Evolutionary conservation across 1,284 basidiomycete genomes (phyloP).

Genomic region (Microbotryomycetes sp.): DNA sequence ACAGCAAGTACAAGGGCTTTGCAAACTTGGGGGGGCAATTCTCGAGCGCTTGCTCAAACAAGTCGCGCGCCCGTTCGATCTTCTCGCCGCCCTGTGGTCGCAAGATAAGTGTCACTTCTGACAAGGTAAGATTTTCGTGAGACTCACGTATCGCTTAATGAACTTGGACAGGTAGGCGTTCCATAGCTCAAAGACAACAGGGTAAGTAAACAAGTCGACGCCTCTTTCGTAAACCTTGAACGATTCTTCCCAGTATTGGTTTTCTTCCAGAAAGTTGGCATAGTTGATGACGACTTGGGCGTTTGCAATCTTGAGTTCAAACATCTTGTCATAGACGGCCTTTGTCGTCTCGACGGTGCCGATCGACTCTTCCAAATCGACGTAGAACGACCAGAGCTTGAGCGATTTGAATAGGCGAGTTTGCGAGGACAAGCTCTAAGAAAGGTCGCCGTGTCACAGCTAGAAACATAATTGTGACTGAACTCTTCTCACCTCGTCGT

Average conservation of each 20-base stretch:
- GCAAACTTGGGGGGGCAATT: conserved; percentile 91
- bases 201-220: conserved; percentile 95
- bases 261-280: conserved; percentile 92
- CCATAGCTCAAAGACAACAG: conserved; percentile 98
- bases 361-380: conserved; percentile 93
- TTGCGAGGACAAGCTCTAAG: conserved; percentile 74
- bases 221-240: conserved; percentile 99
- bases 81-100: conserved; percentile 70
- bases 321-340: conserved; percentile 89
- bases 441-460: conserved; percentile 4
- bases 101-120: neutral
- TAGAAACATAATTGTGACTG: neutral
- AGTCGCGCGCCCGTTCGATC: conserved; percentile 86
- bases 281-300: conserved; percentile 95
- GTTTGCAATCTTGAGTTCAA: conserved; percentile 97
- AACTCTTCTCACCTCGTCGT: conserved; percentile 70
- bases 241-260: conserved; percentile 95
- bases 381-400: conserved; percentile 98
- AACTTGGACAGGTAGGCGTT: conserved; percentile 98
- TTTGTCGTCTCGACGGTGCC: conserved; percentile 89
- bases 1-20: conserved; percentile 93
- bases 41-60: conserved; percentile 96
- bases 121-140: neutral
- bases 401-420: conserved; percentile 90
- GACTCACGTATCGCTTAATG: conserved; percentile 82